Conservation (phyloP, 2,329 filamentous ascomycete genomes). For the Alternaria postmessia region DNA sequence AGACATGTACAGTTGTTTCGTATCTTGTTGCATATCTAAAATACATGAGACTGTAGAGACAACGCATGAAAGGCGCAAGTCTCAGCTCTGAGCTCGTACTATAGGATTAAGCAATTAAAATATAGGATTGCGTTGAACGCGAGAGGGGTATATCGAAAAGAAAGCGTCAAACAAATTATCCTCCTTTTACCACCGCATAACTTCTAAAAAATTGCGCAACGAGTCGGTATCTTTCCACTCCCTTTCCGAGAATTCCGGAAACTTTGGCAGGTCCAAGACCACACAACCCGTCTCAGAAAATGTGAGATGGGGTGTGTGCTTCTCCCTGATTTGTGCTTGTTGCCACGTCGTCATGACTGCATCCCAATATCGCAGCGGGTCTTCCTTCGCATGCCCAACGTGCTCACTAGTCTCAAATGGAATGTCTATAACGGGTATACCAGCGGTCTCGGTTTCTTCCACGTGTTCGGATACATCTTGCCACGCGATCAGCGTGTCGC, state of each 20-base stretch:
- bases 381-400: conserved; percentile 65
- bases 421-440: conserved; percentile 58
- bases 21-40: neutral
- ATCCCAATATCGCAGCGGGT: conserved; percentile 65
- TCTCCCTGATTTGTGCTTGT: neutral
- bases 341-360: conserved; percentile 34
- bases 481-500: conserved; percentile 63
- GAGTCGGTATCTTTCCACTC: neutral
- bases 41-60: neutral
- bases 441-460: conserved; percentile 54
- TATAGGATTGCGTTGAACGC: neutral
- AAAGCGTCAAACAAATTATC: neutral
- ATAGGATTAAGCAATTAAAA: neutral
- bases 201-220: neutral
- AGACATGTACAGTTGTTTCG: neutral
- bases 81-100: neutral
- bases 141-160: neutral
- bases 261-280: neutral
- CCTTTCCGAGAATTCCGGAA: neutral
- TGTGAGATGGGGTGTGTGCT: neutral
- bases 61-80: neutral
- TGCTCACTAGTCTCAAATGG: conserved; percentile 66
- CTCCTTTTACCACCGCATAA: neutral
- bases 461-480: conserved; percentile 63
- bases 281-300: neutral